Percentiles rank a stretch among this genome's conserved stretches.
Evolutionary conservation across 148 eudicot species (phyloP).

Genomic region (Vaccinium corymbosum): DNA sequence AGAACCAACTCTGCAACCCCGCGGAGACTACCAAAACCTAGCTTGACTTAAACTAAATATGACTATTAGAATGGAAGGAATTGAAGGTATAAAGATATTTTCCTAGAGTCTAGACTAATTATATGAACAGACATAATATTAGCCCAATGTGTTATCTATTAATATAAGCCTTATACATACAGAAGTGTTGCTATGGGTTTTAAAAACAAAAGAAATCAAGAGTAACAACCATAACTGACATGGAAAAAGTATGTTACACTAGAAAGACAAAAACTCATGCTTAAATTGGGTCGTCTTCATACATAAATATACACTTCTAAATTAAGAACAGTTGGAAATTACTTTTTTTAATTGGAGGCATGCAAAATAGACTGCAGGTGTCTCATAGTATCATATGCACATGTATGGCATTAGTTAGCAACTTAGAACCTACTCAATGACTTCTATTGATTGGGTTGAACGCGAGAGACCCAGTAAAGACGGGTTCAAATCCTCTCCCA

Average conservation of each 20-base stretch:
- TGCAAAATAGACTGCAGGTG: not conserved
- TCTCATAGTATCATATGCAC: not conserved
- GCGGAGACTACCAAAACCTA: not conserved
- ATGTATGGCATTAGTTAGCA: not conserved
- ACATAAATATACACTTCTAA: not conserved
- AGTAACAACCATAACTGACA: not conserved
- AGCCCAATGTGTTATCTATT: not conserved
- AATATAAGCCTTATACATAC: not conserved
- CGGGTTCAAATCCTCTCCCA: no score
- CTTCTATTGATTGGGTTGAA: not conserved
- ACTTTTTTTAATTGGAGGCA: not conserved
- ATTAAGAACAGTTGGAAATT: not conserved
- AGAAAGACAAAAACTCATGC: not conserved
- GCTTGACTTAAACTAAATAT: not conserved
- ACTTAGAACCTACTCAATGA: not conserved
- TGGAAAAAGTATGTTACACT: not conserved
- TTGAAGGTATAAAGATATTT: not conserved
- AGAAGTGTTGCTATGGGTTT: not conserved
- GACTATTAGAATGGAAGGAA: not conserved
- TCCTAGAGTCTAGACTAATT: not conserved
- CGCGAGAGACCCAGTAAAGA: no score
- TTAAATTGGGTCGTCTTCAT: not conserved
- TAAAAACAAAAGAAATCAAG: not conserved
- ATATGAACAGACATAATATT: not conserved
- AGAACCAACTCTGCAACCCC: not conserved